A percentile compares a stretch with the other conserved stretches of the same genome.
These are phyloP conservation scores for Pestalotiopsis sp. DNA, from an alignment of 2,329 filamentous ascomycete genomes.

Conservation along the genomic window DNA sequence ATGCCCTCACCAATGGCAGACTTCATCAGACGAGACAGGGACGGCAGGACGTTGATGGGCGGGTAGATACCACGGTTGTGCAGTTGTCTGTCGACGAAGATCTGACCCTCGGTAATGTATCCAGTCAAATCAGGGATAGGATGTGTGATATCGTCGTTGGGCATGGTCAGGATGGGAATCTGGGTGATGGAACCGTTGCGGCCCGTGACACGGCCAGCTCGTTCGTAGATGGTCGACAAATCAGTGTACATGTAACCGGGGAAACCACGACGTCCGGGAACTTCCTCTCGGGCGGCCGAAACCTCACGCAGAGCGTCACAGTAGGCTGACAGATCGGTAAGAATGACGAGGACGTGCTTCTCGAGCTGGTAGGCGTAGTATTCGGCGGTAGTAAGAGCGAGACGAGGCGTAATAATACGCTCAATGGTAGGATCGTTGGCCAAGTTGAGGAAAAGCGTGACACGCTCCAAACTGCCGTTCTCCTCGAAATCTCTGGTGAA, in stretches of 20 bases:
- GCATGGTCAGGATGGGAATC: conserved; percentile 99
- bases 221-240: conserved; percentile 99
- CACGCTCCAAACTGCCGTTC: conserved; percentile 97
- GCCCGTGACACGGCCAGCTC: conserved; percentile 94
- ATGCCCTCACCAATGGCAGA: conserved; percentile 97
- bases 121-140: conserved; percentile 98
- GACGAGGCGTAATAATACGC: conserved; percentile 98
- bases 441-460: conserved; percentile 97
- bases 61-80: conserved; percentile 98
- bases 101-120: conserved; percentile 99
- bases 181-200: conserved; percentile 99
- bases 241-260: conserved; percentile 99
- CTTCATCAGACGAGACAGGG: conserved; percentile 99
- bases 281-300: conserved; percentile 96
- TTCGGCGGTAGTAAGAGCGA: conserved; percentile 96
- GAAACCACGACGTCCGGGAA: conserved; percentile 98
- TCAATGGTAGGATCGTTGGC: conserved; percentile 99
- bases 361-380: conserved; percentile 99
- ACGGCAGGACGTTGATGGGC: conserved; percentile 97
- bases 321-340: conserved; percentile 97
- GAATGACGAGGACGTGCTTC: conserved; percentile 98
- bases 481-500: conserved; percentile 99
- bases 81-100: conserved; percentile 92
- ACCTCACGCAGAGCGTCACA: conserved; percentile 99
- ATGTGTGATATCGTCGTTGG: conserved; percentile 99